Evolutionary conservation across 805 yeast genomes (phyloP).

Genomic region (Myxozyma mucilagina): DNA sequence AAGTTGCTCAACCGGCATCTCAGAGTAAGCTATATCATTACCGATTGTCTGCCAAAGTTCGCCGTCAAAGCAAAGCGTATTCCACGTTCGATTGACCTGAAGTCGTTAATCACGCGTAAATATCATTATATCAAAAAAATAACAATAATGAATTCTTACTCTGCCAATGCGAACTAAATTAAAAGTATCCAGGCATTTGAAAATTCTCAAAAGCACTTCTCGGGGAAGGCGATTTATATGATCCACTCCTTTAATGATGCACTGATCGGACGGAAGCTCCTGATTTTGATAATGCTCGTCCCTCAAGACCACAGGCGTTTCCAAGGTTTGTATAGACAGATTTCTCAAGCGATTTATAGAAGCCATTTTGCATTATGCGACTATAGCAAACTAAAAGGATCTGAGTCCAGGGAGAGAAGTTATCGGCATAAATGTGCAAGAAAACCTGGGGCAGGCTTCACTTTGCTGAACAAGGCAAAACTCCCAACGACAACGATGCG

Average conservation of each 20-base stretch:
- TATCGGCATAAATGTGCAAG: background rate
- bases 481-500: background rate
- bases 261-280: background rate
- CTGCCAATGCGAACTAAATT: background rate
- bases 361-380: background rate
- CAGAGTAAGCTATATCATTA: constrained; percentile 1
- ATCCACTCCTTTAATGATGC: background rate
- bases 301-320: background rate
- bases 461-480: background rate
- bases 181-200: constrained; percentile 1
- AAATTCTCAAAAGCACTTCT: constrained; percentile 10
- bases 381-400: background rate
- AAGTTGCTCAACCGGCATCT: constrained; percentile 14
- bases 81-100: constrained; percentile 17
- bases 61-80: constrained; percentile 23
- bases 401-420: background rate
- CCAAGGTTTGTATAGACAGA: background rate
- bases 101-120: background rate
- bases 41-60: constrained; percentile 26
- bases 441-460: background rate
- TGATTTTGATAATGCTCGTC: too few relatives aligned
- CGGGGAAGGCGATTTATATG: constrained; percentile 10
- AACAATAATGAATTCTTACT: constrained; percentile 5
- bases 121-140: background rate
- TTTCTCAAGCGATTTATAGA: background rate